Conservation (phyloP, 495 filamentous ascomycete species). For the Polyplosphaeria fusca region DNA sequence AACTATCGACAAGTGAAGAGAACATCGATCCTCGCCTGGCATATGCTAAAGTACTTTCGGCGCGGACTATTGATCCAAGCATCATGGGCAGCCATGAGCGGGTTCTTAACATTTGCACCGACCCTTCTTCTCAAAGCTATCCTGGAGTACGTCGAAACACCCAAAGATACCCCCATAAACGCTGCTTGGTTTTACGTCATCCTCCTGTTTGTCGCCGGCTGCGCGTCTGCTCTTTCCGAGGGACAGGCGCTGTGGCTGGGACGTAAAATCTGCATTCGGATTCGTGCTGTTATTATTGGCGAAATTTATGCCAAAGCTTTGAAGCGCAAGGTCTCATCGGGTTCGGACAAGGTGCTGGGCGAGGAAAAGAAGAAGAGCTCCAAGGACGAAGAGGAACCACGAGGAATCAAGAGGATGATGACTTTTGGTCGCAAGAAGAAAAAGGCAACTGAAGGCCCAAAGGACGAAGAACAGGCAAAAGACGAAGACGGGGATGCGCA, state of each 20-base stretch:
- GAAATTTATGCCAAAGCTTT: constrained; percentile 97
- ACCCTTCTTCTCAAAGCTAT: constrained; percentile 89
- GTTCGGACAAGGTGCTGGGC: constrained; percentile 65
- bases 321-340: constrained; percentile 81
- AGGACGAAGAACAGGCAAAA: constrained; percentile 41
- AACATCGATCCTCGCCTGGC: constrained; percentile 74
- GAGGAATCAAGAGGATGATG: constrained; percentile 49
- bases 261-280: constrained; percentile 85
- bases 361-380: constrained; percentile 41
- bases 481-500: constrained; percentile 58
- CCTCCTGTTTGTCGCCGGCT: constrained; percentile 75
- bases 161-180: constrained; percentile 71
- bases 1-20: constrained; percentile 84
- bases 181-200: constrained; percentile 97
- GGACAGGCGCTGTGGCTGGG: constrained; percentile 92
- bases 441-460: constrained; percentile 45
- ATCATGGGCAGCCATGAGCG: constrained; percentile 71
- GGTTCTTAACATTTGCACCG: constrained; percentile 81
- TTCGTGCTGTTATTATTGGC: constrained; percentile 92
- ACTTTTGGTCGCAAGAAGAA: constrained; percentile 63
- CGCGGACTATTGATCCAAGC: constrained; percentile 72
- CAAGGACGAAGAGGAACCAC: constrained; percentile 42
- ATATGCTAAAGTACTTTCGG: constrained; percentile 81
- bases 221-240: constrained; percentile 72
- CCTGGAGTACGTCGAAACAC: constrained; percentile 86